These are phyloP conservation scores for Gossypium lobatum DNA, from an alignment of 441 rosid genomes.

Conservation along the genomic window DNA sequence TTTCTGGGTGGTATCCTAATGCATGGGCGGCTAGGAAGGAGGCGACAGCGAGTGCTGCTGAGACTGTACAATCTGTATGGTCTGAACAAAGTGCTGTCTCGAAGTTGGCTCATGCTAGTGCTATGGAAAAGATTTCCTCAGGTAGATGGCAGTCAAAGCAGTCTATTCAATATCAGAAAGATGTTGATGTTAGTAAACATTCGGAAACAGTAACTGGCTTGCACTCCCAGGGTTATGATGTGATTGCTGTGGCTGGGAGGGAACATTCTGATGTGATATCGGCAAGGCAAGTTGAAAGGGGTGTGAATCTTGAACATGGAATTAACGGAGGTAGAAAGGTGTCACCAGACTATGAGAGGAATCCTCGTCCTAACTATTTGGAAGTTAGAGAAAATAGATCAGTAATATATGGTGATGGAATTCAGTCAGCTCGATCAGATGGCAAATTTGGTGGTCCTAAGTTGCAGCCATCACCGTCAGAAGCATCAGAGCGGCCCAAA, in stretches of 20 bases:
- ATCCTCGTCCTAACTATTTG: slow-evolving; percentile 22
- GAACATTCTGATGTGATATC: slow-evolving; percentile 28
- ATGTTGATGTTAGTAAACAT: slow-evolving; percentile 42
- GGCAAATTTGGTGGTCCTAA: slow-evolving; percentile 33
- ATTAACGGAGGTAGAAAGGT: slow-evolving; percentile 35
- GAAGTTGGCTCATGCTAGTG: slow-evolving; percentile 64
- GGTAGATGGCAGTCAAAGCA: slow-evolving; percentile 76
- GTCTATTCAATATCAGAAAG: slow-evolving; percentile 32
- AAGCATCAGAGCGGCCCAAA: slow-evolving; percentile 55
- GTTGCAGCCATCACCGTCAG: slow-evolving; percentile 23
- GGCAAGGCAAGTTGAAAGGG: slow-evolving; percentile 34
- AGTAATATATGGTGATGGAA: slow-evolving; percentile 20
- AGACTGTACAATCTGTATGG: slow-evolving; percentile 41
- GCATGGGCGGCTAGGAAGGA: slow-evolving; percentile 66
- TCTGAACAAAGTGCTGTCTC: slow-evolving; percentile 43
- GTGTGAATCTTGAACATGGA: slow-evolving; percentile 30
- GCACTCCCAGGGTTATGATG: slow-evolving; percentile 28
- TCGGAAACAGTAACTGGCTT: slow-evolving; percentile 34
- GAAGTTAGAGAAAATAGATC: slow-evolving; percentile 41
- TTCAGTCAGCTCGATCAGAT: slow-evolving; percentile 29
- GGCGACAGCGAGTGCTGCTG: slow-evolving; percentile 25
- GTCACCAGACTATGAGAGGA: slow-evolving; percentile 33
- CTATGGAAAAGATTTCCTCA: slow-evolving; percentile 67
- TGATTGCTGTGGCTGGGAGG: slow-evolving; percentile 28
- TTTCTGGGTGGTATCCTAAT: slow-evolving; percentile 40